Base-by-base conservation (phyloP, 352 stramenopile genomes). In the Pythium phragmiticola region DNA sequence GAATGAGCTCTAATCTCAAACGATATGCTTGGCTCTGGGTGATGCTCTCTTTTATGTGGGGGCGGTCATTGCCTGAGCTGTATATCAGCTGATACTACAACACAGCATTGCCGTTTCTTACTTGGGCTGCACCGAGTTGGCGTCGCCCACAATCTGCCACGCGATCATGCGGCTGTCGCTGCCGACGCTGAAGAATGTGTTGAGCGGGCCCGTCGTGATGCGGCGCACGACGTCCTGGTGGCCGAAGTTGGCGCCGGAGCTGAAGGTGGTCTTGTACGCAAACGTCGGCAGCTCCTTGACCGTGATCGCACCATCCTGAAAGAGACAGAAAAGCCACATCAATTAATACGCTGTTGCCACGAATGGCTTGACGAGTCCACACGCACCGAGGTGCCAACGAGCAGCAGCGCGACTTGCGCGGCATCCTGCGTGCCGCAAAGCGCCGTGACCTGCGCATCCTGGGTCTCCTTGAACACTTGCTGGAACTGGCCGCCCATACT, bases 211-310 rank as follows among this genome's bases (percentile, higher is more conserved):
- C 3, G 70, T 85, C 0, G 74, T 73, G 58, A 95, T 90, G 23
- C 86, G 86, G 34, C 86, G 86, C 50, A 95, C 84, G 30, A 78
- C 81, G 63, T 95, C 84, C 47, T 79, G 64, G 62, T 95, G 86
- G 11, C 86, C 86, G 5, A 81, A 75, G 52, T 91, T 95, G 37
- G 82, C 66, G 51, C 60, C 69, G n/a, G 65, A 65, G 0, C 74
- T 73, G 28, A 93, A 72, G 55, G 75, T 88, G 37, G 79, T 90
- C 73, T 93, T 95, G 70, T 95, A 95, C 63, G 84, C 78, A 53
- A 93, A 93, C 28, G 84, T 87, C 28, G 86, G 84, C 49, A 95
- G 69, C 46, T 95, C 86, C 64, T 95, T 95, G 46, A 95, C 72
- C 37, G 83, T 85, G 41, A 95, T 92, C 30, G 73, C 70, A 28